Percentiles rank a stretch among this genome's conserved stretches.
These are phyloP conservation scores for Podospora pseudopauciseta DNA, from an alignment of 495 filamentous ascomycete genomes.

Conservation along the genomic window DNA sequence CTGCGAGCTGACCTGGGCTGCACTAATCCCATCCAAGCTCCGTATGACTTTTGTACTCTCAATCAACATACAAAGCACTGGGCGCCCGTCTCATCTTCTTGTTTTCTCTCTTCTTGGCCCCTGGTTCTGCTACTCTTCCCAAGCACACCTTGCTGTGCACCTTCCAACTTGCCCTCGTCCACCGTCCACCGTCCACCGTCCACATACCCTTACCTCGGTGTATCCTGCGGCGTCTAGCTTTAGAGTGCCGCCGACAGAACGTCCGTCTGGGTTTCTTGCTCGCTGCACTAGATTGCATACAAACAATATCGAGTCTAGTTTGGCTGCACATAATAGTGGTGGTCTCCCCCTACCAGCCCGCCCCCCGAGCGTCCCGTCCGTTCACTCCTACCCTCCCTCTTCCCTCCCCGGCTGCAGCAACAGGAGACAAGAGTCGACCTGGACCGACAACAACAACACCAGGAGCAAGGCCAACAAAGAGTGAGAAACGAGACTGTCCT, in stretches of 20 bases:
- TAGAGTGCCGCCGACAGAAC: slow-evolving; percentile 31
- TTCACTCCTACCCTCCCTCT: slow-evolving; percentile 8
- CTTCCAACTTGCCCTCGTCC: not conserved
- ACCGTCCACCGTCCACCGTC: no score
- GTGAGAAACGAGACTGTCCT: slow-evolving; percentile 13
- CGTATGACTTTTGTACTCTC: not conserved
- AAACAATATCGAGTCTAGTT: slow-evolving; percentile 22
- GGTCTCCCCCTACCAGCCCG: slow-evolving; percentile 12
- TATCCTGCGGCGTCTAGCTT: slow-evolving; percentile 27
- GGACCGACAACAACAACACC: not conserved
- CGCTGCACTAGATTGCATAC: slow-evolving; percentile 16
- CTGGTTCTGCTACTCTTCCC: not conserved
- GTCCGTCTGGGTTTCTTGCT: slow-evolving; percentile 21
- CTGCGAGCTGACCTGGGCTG: slow-evolving; percentile 13
- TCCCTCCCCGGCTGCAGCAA: slow-evolving; percentile 1
- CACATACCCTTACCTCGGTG: slow-evolving; percentile 20
- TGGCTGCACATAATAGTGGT: slow-evolving; percentile 12
- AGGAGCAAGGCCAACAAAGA: not conserved
- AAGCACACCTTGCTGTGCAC: not conserved
- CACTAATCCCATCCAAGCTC: slow-evolving; percentile 11
- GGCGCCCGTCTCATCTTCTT: slow-evolving; percentile 1
- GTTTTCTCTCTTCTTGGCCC: not conserved
- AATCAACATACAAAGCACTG: not conserved
- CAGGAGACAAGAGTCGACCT: not conserved
- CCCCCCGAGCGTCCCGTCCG: slow-evolving; percentile 14